Base-by-base conservation (phyloP, 352 stramenopile genomes). In the Elongisporangium undulatum region DNA sequence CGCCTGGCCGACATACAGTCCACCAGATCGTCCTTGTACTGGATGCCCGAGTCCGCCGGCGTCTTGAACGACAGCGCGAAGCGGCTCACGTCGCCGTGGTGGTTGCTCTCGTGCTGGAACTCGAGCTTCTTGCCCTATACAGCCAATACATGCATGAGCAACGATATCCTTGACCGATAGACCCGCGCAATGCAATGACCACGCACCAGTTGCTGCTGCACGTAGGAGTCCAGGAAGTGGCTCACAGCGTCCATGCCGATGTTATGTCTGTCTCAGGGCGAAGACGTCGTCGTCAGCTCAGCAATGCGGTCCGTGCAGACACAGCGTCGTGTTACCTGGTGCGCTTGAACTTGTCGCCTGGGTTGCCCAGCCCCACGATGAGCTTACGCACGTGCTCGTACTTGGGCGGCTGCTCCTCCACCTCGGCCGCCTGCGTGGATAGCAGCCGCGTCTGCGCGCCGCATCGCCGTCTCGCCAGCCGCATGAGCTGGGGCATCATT, bases 311-410 rank as follows among this genome's bases (percentile, higher is more conserved):
- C 17, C 29, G n/a, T n/a, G n/a, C n/a, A 53, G 17, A 51, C 13
- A 19, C 23, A 17, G 48, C 63, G 12, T 60, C n/a, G n/a, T n/a
- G n/a, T n/a, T n/a, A 92, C 85, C 85, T 71, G 17, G 87, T 95
- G 58, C 78, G 76, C n/a, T 64, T 69, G 61, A 79, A 95, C 61
- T 95, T 92, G 57, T 92, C 75, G 56, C 85, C 83, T 7, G 87
- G 85, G 58, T 95, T 95, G 34, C 87, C 87, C 51, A 95, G 61
- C n/a, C 87, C 87, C 3, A 95, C 87, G 41, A 95, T 63, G 26
- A 95, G 69, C 59, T 93, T 93, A 57, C 84, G 84, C 50, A 90
- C 77, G 53, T 89, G 66, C 23, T 89, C 72, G 63, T 85, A 89
- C 71, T 81, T 84, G 22, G 61, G 53, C 22, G 69, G 39, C 39